Evolutionary conservation across 106 monocot genomes (phyloP).

Genomic region (Gastrodia elata): DNA sequence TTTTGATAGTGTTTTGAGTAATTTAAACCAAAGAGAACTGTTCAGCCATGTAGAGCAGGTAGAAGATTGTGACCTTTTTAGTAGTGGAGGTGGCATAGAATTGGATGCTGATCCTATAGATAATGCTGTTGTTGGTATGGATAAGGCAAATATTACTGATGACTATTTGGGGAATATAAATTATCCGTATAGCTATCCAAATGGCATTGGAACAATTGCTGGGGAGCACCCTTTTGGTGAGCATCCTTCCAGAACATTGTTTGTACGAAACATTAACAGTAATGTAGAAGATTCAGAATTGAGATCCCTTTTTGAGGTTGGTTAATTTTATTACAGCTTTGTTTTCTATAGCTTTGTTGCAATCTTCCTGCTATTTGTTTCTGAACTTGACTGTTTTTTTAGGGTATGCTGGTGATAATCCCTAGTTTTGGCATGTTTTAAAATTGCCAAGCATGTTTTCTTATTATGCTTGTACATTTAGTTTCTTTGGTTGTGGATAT

Average conservation of each 20-base stretch:
- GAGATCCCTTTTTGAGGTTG: constrained; percentile 71
- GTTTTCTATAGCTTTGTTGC: background rate
- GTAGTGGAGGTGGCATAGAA: constrained; percentile 71
- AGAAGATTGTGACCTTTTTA: constrained; percentile 82
- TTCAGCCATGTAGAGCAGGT: constrained; percentile 42
- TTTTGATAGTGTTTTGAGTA: constrained; percentile 57
- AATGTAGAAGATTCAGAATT: constrained; percentile 89
- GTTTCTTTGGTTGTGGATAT: background rate
- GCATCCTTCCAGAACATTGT: constrained; percentile 91
- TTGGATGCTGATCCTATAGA: constrained; percentile 60
- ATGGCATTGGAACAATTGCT: constrained; percentile 52
- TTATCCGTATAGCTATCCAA: constrained; percentile 39
- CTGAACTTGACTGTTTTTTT: background rate
- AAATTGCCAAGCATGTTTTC: background rate
- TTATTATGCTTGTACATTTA: background rate
- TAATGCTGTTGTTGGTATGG: constrained; percentile 28
- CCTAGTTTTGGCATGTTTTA: background rate
- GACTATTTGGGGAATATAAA: constrained; percentile 37
- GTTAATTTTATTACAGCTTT: background rate
- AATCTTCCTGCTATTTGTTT: background rate
- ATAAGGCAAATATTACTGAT: constrained; percentile 37
- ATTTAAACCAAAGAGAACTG: constrained; percentile 44
- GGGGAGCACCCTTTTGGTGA: constrained; percentile 92
- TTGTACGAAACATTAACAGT: constrained; percentile 85
- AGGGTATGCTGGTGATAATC: background rate